Conservation (phyloP, 495 filamentous ascomycete species). For the Aspergillus sclerotiicarbonarius region DNA sequence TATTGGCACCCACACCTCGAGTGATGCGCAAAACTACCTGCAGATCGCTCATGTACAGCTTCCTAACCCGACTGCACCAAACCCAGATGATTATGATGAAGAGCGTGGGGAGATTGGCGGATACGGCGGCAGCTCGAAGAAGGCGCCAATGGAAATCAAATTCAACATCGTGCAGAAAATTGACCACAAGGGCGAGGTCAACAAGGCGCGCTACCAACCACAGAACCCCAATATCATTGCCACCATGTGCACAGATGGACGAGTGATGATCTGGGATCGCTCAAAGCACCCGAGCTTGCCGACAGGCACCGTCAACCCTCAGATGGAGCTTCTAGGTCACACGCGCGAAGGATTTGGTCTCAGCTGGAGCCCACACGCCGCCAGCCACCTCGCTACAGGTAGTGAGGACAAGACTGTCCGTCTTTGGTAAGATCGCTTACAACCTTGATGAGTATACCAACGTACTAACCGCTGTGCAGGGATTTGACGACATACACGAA, state of each 20-base stretch:
- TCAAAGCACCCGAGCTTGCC: constrained; percentile 83
- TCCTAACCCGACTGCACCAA: constrained; percentile 71
- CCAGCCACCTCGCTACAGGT: constrained; percentile 82
- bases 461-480: constrained; percentile 45
- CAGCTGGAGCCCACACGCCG: constrained; percentile 82
- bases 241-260: constrained; percentile 84
- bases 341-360: constrained; percentile 91
- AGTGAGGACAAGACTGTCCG: constrained; percentile 88
- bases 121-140: constrained; percentile 68
- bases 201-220: constrained; percentile 96
- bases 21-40: constrained; percentile 83
- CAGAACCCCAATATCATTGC: constrained; percentile 98
- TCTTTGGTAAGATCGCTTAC: constrained; percentile 64
- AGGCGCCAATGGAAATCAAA: constrained; percentile 66
- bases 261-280: constrained; percentile 88
- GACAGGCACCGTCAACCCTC: constrained; percentile 68
- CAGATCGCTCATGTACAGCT: constrained; percentile 92
- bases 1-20: constrained; percentile 92
- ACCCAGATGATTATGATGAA: constrained; percentile 83
- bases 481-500: constrained; percentile 71
- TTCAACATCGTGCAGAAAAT: constrained; percentile 94
- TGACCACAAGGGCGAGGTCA: constrained; percentile 93
- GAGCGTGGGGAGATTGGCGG: constrained; percentile 90
- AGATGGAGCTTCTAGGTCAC: constrained; percentile 85
- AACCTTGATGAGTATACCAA: not conserved